A percentile compares a stretch with the other conserved stretches of the same genome.
Conservation (phyloP, 2,329 filamentous ascomycete species). For the Trichoderma arundinaceum region DNA sequence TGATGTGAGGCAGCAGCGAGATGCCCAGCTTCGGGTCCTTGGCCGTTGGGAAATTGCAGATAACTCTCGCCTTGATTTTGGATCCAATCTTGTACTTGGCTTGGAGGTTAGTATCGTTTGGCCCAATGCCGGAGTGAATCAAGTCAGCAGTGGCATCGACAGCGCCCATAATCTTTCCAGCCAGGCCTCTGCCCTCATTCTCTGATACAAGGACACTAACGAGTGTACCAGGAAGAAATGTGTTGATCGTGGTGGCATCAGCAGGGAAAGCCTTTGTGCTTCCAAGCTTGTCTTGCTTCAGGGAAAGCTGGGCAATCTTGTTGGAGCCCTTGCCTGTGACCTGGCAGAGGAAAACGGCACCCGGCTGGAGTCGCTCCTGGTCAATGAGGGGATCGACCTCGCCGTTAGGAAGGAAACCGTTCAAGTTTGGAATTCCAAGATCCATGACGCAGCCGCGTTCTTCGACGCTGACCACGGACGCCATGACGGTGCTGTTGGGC, state of each 20-base stretch:
- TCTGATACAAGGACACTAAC: slow-evolving; percentile 85
- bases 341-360: slow-evolving; percentile 82
- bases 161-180: slow-evolving; percentile 90
- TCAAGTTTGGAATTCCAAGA: slow-evolving; percentile 73
- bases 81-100: slow-evolving; percentile 82
- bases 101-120: slow-evolving; percentile 71
- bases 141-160: slow-evolving; percentile 89
- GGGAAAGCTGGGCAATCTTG: slow-evolving; percentile 85
- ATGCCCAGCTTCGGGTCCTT: slow-evolving; percentile 85
- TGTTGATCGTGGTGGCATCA: slow-evolving; percentile 84
- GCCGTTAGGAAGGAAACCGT: slow-evolving; percentile 84
- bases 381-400: slow-evolving; percentile 73
- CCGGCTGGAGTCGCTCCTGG: slow-evolving; percentile 75
- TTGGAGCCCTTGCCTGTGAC: slow-evolving; percentile 76
- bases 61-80: slow-evolving; percentile 83
- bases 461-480: slow-evolving; percentile 87
- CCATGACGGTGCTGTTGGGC: slow-evolving; percentile 79
- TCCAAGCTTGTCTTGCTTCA: slow-evolving; percentile 71
- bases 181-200: slow-evolving; percentile 73
- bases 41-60: slow-evolving; percentile 82
- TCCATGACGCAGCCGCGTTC: slow-evolving; percentile 97
- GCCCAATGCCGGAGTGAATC: slow-evolving; percentile 81
- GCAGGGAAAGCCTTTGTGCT: slow-evolving; percentile 69
- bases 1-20: slow-evolving; percentile 84
- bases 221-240: slow-evolving; percentile 89